Conservation (phyloP, 345 rosid species). For the Boechera retrofracta region DNA sequence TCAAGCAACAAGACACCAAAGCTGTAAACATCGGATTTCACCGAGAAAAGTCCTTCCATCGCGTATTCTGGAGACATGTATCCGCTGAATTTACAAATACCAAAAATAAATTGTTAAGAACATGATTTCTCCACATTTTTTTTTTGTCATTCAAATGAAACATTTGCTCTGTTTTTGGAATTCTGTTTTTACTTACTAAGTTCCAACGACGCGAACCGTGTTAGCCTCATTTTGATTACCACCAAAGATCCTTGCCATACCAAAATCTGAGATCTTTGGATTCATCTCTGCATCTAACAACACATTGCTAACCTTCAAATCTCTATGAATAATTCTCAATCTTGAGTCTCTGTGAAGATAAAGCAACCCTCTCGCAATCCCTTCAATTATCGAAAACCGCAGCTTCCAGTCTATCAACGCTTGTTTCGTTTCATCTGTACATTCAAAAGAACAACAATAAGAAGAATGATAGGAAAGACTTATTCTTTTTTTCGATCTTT, state of each 20-base stretch:
- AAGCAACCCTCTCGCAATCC: constrained; percentile 79
- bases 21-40: constrained; percentile 76
- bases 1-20: constrained; percentile 72
- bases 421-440: constrained; percentile 55
- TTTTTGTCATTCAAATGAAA: neutral
- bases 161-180: constrained; percentile 1
- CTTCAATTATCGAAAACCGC: constrained; percentile 65
- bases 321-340: constrained; percentile 74
- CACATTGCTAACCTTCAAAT: constrained; percentile 71
- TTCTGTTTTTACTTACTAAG: constrained; percentile 53
- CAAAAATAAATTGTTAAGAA: neutral
- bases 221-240: constrained; percentile 60
- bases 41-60: constrained; percentile 75
- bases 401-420: constrained; percentile 56
- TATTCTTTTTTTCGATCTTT: neutral
- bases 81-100: constrained; percentile 50
- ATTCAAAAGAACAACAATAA: constrained; percentile 16
- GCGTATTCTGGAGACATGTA: constrained; percentile 85
- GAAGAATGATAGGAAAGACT: constrained; percentile 4
- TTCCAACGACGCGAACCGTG: constrained; percentile 68
- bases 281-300: constrained; percentile 75
- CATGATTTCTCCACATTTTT: neutral
- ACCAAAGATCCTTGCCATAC: constrained; percentile 71
- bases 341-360: constrained; percentile 78
- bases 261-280: constrained; percentile 80